Base-by-base conservation (phyloP, 306 rosid species). In the Senna tora region DNA sequence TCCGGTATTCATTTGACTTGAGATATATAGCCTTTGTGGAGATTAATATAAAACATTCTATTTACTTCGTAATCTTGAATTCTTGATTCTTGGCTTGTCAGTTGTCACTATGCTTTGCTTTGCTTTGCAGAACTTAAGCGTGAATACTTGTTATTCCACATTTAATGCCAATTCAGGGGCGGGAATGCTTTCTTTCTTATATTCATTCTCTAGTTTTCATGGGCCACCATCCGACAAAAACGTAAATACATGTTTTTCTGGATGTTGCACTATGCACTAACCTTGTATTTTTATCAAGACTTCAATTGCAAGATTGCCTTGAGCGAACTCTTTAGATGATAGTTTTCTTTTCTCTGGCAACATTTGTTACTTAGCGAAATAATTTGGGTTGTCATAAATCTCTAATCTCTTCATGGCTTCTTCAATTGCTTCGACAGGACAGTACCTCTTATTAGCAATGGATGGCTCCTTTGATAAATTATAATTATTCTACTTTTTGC, bases 271-370 rank as follows among this genome's bases (percentile, higher is more conserved):
- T 34, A n/a, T 36, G 46, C 66, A 19, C 9, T 39, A 39, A 30
- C 67, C 17, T 11, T 1, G 17, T 39, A 62, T n/a, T 3, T 36
- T 1, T 34, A 4, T 36, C 11, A 9, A 60, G 22, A 28, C 54
- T 67, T 50, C 20, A 19, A 65, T 41, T 15, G 54, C 54, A 12
- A 16, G 19, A 45, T 42, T 22, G 71, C 15, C 15, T 21, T 54
- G 60, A 12, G n/a, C 1, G 34, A 21, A 56, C 54, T n/a, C 45
- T 62, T 39, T 75, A 20, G 53, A 42, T 74, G 72, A 32, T 65
- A 30, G 22, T 65, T 53, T 74, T 42, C 12, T 10, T 50, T 63
- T 61, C 65, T 66, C 20, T 19, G 7, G 43, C 55, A n/a, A 57
- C 43, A 25, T 17, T 17, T 52, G 34, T 46, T 46, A 30, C 32